These are phyloP conservation scores for Gossypium schwendimanii DNA, from an alignment of 441 rosid species.

Conservation along the genomic window DNA sequence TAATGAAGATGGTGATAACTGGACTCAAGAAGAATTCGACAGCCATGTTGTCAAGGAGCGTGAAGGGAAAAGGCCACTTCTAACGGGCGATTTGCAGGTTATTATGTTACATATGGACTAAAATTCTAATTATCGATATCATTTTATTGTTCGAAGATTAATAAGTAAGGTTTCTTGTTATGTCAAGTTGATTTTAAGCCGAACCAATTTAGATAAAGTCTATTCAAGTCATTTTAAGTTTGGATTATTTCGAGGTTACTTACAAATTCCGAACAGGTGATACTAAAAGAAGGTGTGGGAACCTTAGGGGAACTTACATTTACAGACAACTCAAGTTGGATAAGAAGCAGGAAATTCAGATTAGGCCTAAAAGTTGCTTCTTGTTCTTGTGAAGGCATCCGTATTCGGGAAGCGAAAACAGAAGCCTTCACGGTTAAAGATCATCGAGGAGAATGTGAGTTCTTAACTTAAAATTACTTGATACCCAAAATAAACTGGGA, in stretches of 20 bases:
- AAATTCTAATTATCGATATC: too few species aligned
- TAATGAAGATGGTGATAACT: slow-evolving; percentile 62
- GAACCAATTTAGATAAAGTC: too few species aligned
- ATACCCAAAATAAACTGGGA: neutral
- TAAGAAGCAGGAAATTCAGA: slow-evolving; percentile 70
- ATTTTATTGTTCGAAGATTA: too few species aligned
- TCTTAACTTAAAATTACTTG: neutral
- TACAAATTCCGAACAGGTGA: slow-evolving; percentile 15
- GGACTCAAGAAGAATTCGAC: slow-evolving; percentile 69
- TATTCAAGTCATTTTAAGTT: too few species aligned
- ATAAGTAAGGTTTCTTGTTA: too few species aligned
- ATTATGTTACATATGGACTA: neutral
- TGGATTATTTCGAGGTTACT: too few species aligned
- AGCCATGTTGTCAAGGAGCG: slow-evolving; percentile 77
- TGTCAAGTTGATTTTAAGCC: too few species aligned
- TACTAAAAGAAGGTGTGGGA: slow-evolving; percentile 69
- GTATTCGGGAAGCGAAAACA: slow-evolving; percentile 66
- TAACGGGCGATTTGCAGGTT: slow-evolving; percentile 64
- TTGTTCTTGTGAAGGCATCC: slow-evolving; percentile 49
- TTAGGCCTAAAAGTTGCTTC: slow-evolving; percentile 61
- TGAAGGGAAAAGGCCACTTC: slow-evolving; percentile 71
- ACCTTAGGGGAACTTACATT: slow-evolving; percentile 68
- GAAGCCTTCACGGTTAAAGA: slow-evolving; percentile 80
- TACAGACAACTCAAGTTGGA: slow-evolving; percentile 84
- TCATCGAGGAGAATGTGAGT: slow-evolving; percentile 69